Evolutionary conservation across 148 eudicot species (phyloP).

Genomic region (Agrostemma githago): DNA sequence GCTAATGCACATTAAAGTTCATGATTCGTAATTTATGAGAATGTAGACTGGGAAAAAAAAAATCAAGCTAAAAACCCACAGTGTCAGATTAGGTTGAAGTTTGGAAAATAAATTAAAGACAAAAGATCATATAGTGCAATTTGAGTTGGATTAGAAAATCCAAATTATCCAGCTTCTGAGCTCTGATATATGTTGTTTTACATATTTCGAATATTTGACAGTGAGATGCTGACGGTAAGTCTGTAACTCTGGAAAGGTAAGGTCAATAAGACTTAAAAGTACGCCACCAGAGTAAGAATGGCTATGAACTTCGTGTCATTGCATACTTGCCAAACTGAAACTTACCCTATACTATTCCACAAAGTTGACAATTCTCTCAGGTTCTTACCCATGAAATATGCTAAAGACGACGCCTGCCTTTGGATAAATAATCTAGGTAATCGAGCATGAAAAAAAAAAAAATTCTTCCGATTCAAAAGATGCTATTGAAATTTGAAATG

Average conservation of each 20-base stretch:
- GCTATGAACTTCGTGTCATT: neutral
- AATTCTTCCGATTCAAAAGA: neutral
- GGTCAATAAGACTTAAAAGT: neutral
- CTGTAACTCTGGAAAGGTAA: neutral
- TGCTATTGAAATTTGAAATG: neutral
- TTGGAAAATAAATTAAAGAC: too few relatives aligned
- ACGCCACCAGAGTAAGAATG: neutral
- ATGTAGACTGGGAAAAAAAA: neutral
- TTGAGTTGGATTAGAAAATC: too few relatives aligned
- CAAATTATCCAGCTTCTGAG: neutral
- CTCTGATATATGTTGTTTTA: neutral
- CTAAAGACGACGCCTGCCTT: neutral
- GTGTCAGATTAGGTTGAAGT: too few relatives aligned
- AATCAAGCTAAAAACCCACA: too few relatives aligned
- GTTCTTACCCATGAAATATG: neutral
- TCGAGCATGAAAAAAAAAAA: neutral
- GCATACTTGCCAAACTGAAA: neutral
- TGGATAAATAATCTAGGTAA: neutral
- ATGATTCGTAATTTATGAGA: neutral
- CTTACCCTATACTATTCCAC: neutral
- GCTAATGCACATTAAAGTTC: neutral
- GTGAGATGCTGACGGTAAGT: neutral
- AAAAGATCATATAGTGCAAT: too few relatives aligned
- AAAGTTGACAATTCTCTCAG: neutral
- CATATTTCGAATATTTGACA: neutral